phyloP scores from a whole-genome alignment of 805 yeast genomes.

The Yamadazyma olivae region DNA sequence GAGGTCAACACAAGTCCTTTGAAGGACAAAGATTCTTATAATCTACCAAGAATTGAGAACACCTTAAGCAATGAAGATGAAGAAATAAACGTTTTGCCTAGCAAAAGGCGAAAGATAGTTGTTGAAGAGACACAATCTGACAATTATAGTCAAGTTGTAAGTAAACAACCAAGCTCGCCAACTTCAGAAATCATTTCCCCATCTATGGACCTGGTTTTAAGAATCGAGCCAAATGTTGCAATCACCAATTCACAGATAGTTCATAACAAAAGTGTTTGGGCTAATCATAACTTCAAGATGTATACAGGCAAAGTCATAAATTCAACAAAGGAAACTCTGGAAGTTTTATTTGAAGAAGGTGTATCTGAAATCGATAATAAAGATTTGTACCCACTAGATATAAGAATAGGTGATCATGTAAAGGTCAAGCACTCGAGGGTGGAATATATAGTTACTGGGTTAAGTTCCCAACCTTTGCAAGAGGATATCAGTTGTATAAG shows the following conservation, averaged over 20 bases:
- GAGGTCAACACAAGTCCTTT: not conserved
- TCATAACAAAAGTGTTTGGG: constrained; percentile 47
- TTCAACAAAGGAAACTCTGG: constrained; percentile 23
- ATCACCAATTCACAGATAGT: constrained; percentile 8
- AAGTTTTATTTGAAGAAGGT: constrained; percentile 42
- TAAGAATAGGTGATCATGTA: constrained; percentile 56
- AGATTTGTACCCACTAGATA: constrained; percentile 47
- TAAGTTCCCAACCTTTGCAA: constrained; percentile 20
- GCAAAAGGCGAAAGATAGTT: not conserved
- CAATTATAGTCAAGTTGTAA: not conserved
- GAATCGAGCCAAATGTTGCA: constrained; percentile 12
- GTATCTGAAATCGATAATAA: constrained; percentile 28
- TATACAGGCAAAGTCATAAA: constrained; percentile 47
- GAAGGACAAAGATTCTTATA: not conserved
- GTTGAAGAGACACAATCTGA: not conserved
- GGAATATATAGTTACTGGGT: constrained; percentile 45
- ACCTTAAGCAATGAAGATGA: too few species aligned
- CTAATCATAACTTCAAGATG: constrained; percentile 43
- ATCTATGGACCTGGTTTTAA: constrained; percentile 1
- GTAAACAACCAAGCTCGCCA: not conserved
- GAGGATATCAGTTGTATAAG: constrained; percentile 50
- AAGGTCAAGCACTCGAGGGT: constrained; percentile 24
- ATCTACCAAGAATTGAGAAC: not conserved
- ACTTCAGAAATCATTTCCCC: not conserved
- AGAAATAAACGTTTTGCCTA: not conserved